phyloP scores from a whole-genome alignment of 1,284 basidiomycete genomes.

The Anthracocystis walkeri region DNA sequence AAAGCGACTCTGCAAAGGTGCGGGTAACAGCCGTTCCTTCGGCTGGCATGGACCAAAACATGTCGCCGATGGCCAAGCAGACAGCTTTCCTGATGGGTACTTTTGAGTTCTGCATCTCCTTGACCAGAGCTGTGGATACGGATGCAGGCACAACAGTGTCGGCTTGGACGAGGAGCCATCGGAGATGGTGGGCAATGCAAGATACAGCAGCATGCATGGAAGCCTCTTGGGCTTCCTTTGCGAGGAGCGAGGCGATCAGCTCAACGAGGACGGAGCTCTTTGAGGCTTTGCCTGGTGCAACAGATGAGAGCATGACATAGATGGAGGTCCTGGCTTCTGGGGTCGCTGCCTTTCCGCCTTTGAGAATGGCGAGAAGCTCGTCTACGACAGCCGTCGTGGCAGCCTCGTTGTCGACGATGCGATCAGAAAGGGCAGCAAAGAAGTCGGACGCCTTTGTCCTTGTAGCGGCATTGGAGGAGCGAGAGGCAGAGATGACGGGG shows the following conservation, averaged over 20 bases:
- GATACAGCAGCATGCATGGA: constrained; percentile 53
- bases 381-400: constrained; percentile 36
- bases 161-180: constrained; percentile 31
- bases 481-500: constrained; percentile 52
- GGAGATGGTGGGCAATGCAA: constrained; percentile 48
- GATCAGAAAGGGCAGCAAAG: constrained; percentile 38
- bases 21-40: constrained; percentile 29
- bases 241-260: constrained; percentile 44
- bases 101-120: constrained; percentile 62
- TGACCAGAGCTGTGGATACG: constrained; percentile 42
- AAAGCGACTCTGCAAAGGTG: constrained; percentile 54
- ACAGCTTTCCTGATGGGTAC: constrained; percentile 55
- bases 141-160: constrained; percentile 28
- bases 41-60: constrained; percentile 45
- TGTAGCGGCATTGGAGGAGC: constrained; percentile 55
- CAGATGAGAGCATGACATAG: constrained; percentile 53
- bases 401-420: constrained; percentile 31
- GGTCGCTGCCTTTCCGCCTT: constrained; percentile 52
- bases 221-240: constrained; percentile 61
- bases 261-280: constrained; percentile 45
- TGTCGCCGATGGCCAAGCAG: constrained; percentile 48
- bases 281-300: constrained; percentile 28
- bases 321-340: constrained; percentile 57
- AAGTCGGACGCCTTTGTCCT: constrained; percentile 43
- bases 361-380: constrained; percentile 55